Evolutionary conservation across 345 rosid genomes (phyloP).

Genomic region (Corchorus capsularis): DNA sequence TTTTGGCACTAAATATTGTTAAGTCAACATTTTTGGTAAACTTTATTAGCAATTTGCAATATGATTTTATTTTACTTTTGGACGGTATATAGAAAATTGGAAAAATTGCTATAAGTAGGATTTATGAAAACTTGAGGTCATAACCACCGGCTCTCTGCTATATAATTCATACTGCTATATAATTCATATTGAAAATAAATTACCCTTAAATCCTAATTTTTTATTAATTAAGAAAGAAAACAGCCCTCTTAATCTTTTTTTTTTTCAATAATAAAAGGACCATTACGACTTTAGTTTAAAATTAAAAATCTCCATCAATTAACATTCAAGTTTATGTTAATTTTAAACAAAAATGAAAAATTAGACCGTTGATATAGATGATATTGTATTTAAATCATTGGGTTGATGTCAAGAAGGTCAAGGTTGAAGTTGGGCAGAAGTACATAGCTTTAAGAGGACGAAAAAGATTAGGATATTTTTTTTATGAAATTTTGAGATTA

Average conservation of each 20-base stretch:
- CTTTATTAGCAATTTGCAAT: constrained; percentile 12
- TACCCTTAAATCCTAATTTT: background rate
- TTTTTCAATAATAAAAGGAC: background rate
- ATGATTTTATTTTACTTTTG: background rate
- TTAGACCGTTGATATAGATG: background rate
- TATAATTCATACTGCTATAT: background rate
- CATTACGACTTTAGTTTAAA: background rate
- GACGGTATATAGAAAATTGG: constrained; percentile 3
- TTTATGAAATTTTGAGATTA: background rate
- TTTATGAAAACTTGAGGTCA: background rate
- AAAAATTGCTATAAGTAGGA: background rate
- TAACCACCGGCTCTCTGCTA: background rate
- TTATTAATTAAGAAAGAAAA: background rate
- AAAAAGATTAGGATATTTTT: background rate
- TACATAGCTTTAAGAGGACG: background rate
- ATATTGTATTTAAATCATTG: background rate
- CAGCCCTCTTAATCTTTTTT: background rate
- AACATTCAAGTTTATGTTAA: background rate
- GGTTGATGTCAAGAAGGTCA: background rate
- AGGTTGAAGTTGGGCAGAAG: background rate
- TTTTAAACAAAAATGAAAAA: background rate
- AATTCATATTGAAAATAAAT: too few species aligned
- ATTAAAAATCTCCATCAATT: background rate
- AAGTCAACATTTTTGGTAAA: constrained; percentile 15
- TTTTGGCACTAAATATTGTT: background rate